Conservation (phyloP, 2,329 filamentous ascomycete genomes). For the Colletotrichum brevisporum region DNA sequence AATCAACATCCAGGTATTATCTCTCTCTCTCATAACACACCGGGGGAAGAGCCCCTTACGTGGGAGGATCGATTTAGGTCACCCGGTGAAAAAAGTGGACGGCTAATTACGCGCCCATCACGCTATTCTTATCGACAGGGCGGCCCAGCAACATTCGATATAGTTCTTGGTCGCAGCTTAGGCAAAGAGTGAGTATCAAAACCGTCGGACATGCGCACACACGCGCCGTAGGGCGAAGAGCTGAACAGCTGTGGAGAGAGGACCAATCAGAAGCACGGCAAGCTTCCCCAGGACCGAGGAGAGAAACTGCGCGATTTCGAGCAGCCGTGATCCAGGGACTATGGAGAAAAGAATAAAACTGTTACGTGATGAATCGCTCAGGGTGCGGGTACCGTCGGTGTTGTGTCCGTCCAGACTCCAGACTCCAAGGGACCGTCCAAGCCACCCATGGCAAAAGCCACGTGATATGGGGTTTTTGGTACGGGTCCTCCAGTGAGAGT, state of each 20-base stretch:
- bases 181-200: not conserved
- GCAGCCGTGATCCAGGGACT: constrained; percentile 13
- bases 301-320: constrained; percentile 25
- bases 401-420: not conserved
- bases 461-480: constrained; percentile 23
- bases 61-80: no score
- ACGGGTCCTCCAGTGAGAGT: not conserved
- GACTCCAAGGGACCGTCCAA: no score
- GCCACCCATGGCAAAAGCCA: not conserved
- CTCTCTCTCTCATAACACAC: not conserved
- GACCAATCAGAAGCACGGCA: constrained; percentile 17
- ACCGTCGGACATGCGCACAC: not conserved
- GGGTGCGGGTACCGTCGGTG: constrained; percentile 29
- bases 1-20: not conserved
- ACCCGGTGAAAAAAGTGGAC: constrained; percentile 11
- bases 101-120: constrained; percentile 12
- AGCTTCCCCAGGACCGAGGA: constrained; percentile 30
- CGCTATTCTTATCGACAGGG: constrained; percentile 14
- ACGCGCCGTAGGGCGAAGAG: not conserved
- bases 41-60: no score
- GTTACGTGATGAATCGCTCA: constrained; percentile 34
- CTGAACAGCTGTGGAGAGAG: not conserved
- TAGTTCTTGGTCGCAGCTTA: not conserved
- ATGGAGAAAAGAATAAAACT: constrained; percentile 32
- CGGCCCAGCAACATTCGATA: no score